phyloP scores from a whole-genome alignment of 805 yeast genomes.

The Spathaspora sp. region DNA sequence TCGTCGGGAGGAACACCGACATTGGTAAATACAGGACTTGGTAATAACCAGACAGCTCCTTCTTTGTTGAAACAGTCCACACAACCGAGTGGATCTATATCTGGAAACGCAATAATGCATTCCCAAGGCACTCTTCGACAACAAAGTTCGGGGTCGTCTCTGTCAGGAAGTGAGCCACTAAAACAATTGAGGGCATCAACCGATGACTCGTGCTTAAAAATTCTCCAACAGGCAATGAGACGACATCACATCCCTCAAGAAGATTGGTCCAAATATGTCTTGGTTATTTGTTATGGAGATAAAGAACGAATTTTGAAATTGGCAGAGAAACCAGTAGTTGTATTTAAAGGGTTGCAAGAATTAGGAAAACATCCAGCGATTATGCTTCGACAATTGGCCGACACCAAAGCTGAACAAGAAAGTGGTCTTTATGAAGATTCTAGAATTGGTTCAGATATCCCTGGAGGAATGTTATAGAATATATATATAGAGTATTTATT shows the following conservation, averaged over 20 bases:
- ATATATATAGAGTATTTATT: neutral
- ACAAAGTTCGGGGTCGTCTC: neutral
- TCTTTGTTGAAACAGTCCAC: neutral
- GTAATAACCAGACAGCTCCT: neutral
- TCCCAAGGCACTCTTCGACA: constrained; percentile 4
- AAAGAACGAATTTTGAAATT: constrained; percentile 78
- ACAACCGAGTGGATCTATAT: neutral
- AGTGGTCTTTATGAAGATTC: constrained; percentile 30
- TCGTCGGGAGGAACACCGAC: neutral
- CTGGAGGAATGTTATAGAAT: constrained; percentile 38
- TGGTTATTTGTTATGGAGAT: constrained; percentile 88
- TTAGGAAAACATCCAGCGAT: constrained; percentile 86
- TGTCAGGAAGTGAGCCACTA: constrained; percentile 54
- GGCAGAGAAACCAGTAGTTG: constrained; percentile 83
- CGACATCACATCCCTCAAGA: constrained; percentile 72
- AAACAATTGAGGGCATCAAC: constrained; percentile 81
- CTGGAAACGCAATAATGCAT: neutral
- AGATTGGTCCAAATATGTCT: constrained; percentile 85
- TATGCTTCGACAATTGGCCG: constrained; percentile 81
- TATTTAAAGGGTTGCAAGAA: constrained; percentile 81
- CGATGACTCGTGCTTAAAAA: constrained; percentile 87
- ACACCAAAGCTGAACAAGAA: constrained; percentile 15
- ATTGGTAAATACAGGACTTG: neutral
- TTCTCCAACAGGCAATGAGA: constrained; percentile 83
- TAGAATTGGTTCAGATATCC: constrained; percentile 40